Conservation (phyloP, 2,329 filamentous ascomycete species). For the Arthroderma uncinatum region DNA sequence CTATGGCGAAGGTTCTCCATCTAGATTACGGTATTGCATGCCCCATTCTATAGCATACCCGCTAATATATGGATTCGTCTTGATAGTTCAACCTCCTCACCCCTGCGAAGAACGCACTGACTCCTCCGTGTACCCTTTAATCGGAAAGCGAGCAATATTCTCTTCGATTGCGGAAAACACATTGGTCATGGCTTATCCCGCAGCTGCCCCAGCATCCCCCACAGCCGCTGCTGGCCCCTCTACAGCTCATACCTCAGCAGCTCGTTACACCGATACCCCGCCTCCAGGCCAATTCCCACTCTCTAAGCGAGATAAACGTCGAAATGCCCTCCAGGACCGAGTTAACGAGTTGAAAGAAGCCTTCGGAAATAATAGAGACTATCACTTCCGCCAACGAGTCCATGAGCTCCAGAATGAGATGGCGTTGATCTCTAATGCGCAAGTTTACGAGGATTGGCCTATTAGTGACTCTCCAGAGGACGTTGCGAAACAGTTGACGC, state of each 20-base stretch:
- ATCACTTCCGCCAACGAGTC: slow-evolving; percentile 77
- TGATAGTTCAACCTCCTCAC: background rate
- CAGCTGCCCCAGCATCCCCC: slow-evolving; percentile 9
- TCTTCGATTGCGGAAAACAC: background rate
- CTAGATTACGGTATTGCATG: background rate
- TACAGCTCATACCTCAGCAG: slow-evolving; percentile 6
- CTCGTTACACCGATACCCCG: slow-evolving; percentile 8
- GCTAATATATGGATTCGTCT: background rate
- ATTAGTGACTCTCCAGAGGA: slow-evolving; percentile 56
- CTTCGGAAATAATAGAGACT: slow-evolving; percentile 70
- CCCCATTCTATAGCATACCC: background rate
- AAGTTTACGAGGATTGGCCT: slow-evolving; percentile 63
- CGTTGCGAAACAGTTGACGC: slow-evolving; percentile 51
- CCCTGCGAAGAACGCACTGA: background rate
- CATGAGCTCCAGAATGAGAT: slow-evolving; percentile 88
- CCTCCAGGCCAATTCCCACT: slow-evolving; percentile 31
- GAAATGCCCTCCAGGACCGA: slow-evolving; percentile 69
- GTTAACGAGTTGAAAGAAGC: slow-evolving; percentile 63
- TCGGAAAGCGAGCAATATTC: background rate
- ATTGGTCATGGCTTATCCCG: slow-evolving; percentile 10
- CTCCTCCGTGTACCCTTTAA: too few species aligned
- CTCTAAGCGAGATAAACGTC: slow-evolving; percentile 84
- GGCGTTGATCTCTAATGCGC: slow-evolving; percentile 70
- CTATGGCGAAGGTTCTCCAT: background rate
- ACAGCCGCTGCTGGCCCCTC: slow-evolving; percentile 8